A percentile compares a stretch with the other conserved stretches of the same genome.
phyloP scores from a whole-genome alignment of 1,284 basidiomycete species.

The Fomitopsis schrenkii region DNA sequence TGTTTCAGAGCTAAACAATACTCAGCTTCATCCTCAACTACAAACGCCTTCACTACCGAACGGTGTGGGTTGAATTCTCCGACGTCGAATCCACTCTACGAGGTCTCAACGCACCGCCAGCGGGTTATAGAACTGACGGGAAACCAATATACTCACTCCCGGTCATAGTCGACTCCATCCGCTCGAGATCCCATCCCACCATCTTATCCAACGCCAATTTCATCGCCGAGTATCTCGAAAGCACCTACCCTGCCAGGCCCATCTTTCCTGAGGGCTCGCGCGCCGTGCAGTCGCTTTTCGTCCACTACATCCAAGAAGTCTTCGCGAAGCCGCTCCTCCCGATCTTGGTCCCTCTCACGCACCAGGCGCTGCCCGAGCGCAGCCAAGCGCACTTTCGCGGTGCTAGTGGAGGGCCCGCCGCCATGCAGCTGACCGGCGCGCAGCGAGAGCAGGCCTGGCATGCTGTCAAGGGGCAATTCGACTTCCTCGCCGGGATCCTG shows the following conservation, averaged over 20 bases:
- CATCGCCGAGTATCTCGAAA: slow-evolving; percentile 72
- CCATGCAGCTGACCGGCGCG: slow-evolving; percentile 32
- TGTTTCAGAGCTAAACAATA: neutral
- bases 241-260: slow-evolving; percentile 59
- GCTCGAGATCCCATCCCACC: slow-evolving; percentile 32
- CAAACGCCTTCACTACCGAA: slow-evolving; percentile 63
- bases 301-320: slow-evolving; percentile 63
- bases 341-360: slow-evolving; percentile 65
- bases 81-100: slow-evolving; percentile 60
- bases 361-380: slow-evolving; percentile 52
- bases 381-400: slow-evolving; percentile 48
- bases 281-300: slow-evolving; percentile 63
- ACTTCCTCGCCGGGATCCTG: slow-evolving; percentile 56
- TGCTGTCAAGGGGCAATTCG: slow-evolving; percentile 59
- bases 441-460: slow-evolving; percentile 61
- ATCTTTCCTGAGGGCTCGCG: slow-evolving; percentile 65
- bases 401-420: slow-evolving; percentile 17
- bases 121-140: slow-evolving; percentile 49
- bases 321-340: slow-evolving; percentile 64
- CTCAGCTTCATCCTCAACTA: slow-evolving; percentile 66
- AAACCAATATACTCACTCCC: slow-evolving; percentile 62
- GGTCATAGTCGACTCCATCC: slow-evolving; percentile 48
- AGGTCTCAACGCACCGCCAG: slow-evolving; percentile 54
- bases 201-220: slow-evolving; percentile 52
- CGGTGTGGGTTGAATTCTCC: slow-evolving; percentile 64